These are phyloP conservation scores for Cercospora sp. DNA, from an alignment of 2,329 filamentous ascomycete species.

Conservation along the genomic window DNA sequence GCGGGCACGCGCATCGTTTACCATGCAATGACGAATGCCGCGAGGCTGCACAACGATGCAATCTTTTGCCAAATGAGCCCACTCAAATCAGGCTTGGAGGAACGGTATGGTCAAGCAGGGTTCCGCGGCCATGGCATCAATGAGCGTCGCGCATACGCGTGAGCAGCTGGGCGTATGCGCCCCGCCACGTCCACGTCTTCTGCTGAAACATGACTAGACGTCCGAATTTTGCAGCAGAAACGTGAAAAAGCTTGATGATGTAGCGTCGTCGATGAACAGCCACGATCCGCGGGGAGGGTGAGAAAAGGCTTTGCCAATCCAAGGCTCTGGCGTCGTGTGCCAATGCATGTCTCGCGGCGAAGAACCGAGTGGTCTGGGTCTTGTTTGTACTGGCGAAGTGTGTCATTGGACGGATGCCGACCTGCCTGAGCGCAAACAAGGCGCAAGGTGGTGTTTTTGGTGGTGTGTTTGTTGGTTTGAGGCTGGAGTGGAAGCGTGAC, in stretches of 20 bases:
- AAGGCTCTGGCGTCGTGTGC: background rate
- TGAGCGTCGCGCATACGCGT: background rate
- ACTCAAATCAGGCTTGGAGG: background rate
- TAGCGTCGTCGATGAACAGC: background rate
- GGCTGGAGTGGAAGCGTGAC: background rate
- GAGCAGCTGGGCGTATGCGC: background rate
- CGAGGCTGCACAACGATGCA: background rate
- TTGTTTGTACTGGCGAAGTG: background rate
- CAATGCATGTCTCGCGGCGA: background rate
- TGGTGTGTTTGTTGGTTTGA: background rate
- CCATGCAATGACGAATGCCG: conserved; percentile 4
- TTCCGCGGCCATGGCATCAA: conserved; percentile 1
- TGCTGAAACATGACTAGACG: background rate
- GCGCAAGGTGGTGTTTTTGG: background rate
- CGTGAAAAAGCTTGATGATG: background rate
- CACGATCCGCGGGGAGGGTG: background rate
- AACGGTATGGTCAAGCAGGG: background rate
- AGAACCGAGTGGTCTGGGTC: background rate
- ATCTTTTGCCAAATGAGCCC: background rate
- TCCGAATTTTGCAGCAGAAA: background rate
- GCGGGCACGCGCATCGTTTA: background rate
- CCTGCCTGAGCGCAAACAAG: background rate
- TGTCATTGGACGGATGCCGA: background rate
- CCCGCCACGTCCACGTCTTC: background rate
- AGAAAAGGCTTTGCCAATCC: background rate